phyloP scores from a whole-genome alignment of 345 rosid genomes.

The Triadica sebifera region DNA sequence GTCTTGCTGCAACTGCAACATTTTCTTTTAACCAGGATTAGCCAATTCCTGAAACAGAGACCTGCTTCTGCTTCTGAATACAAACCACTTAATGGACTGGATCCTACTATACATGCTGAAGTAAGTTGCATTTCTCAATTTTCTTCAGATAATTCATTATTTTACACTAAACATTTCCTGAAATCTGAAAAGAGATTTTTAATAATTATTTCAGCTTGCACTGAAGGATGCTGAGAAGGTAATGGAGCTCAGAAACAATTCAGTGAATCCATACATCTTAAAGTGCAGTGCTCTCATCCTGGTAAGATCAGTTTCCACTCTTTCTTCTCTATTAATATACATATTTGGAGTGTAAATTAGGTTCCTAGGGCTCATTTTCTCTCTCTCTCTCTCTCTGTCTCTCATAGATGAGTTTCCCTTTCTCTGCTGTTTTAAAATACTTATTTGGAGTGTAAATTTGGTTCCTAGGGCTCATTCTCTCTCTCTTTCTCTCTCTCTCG shows the following conservation, averaged over 20 bases:
- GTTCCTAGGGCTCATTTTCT: too few species aligned
- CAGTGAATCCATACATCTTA: conserved; percentile 49
- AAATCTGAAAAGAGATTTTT: conserved; percentile 10
- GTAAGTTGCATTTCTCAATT: conserved; percentile 42
- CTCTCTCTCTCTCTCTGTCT: too few species aligned
- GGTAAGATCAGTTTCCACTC: conserved; percentile 41
- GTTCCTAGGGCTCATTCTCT: conserved; percentile 8
- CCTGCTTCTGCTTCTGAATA: conserved; percentile 69
- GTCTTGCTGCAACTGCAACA: conserved; percentile 18
- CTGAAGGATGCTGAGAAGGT: conserved; percentile 91
- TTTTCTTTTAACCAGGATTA: conserved; percentile 46
- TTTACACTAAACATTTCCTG: conserved; percentile 6
- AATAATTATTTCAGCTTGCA: conserved; percentile 62
- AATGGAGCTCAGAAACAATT: conserved; percentile 47
- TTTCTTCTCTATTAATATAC: not conserved
- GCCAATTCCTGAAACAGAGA: conserved; percentile 69
- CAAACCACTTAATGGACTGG: conserved; percentile 75
- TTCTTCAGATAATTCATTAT: not conserved
- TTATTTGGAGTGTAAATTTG: not conserved
- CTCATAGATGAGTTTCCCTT: too few species aligned
- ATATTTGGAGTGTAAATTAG: too few species aligned
- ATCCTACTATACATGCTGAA: conserved; percentile 90
- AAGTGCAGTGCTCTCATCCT: conserved; percentile 71
- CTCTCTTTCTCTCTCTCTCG: not conserved
- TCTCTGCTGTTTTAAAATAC: too few species aligned